phyloP scores from a whole-genome alignment of 768 basidiomycete species.

The Serendipita sp. region DNA sequence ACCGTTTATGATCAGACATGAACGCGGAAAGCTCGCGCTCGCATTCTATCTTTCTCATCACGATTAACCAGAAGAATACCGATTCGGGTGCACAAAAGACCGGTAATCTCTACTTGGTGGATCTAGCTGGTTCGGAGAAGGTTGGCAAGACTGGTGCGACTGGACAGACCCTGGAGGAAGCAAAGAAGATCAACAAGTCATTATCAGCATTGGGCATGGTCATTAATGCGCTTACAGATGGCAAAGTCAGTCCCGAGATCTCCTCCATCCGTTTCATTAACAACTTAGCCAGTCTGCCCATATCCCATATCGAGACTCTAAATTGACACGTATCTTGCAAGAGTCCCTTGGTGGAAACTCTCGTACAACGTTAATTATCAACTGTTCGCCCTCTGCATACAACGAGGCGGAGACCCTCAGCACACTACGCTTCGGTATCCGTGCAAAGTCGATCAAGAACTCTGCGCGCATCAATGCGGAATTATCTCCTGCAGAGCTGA shows the following conservation, averaged over 20 bases:
- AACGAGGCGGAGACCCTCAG: conserved; percentile 93
- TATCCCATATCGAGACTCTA: conserved; percentile 97
- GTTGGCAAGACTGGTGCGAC: conserved; percentile 99
- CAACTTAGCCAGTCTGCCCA: conserved; percentile 57
- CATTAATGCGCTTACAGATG: conserved; percentile 93
- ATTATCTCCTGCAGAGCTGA: conserved; percentile 89
- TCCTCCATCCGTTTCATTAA: conserved; percentile 4
- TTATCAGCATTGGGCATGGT: conserved; percentile 97
- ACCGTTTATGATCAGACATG: conserved; percentile 52
- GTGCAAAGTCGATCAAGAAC: conserved; percentile 99
- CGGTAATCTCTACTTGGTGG: conserved; percentile 92
- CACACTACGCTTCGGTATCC: conserved; percentile 97
- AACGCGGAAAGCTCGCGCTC: conserved; percentile 98
- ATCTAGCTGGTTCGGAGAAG: conserved; percentile 97
- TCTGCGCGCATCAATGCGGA: conserved; percentile 97
- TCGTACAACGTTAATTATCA: conserved; percentile 94
- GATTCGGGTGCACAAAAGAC: conserved; percentile 93
- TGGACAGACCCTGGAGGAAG: conserved; percentile 96
- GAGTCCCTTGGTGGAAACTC: conserved; percentile 94
- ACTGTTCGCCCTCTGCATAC: conserved; percentile 94
- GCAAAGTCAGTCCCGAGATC: conserved; percentile 44
- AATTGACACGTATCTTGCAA: conserved; percentile 97
- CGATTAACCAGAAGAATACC: conserved; percentile 90
- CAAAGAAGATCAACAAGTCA: conserved; percentile 99
- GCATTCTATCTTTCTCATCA: conserved; percentile 96